Base-by-base conservation (phyloP, 345 rosid genomes). In the Salix caprea region DNA sequence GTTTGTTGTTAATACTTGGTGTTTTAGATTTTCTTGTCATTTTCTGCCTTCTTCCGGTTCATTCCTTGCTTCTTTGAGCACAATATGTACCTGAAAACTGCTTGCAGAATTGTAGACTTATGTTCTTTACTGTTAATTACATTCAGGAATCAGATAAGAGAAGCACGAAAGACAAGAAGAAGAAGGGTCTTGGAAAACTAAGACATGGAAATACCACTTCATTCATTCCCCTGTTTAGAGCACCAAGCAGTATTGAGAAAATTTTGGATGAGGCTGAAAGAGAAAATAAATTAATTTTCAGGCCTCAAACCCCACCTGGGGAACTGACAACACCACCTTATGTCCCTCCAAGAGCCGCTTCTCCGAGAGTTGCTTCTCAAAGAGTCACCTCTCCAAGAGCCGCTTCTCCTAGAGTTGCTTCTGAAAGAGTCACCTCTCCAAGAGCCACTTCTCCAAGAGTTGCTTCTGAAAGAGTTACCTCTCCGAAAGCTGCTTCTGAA, bases 251-350 rank as follows among this genome's bases (percentile, higher is more conserved):
- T 81, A 87, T 96, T 46, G 99, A 96, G 85, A 86, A 91, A 84
- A 96, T 96, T 61, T 83, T 96, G 68, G 96, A 87, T 71, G 99
- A 96, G 68, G 99, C 95, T 16, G 99, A 96, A 84, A 83, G 93
- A 74, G 99, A 91, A 75, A 93, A 94, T 64, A 87, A 82, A 39
- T 74, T 94, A 77, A 72, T 84, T 61, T 92, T 91, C 82, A 84
- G 91, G 80, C 98, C 98, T 73, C 97, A 94, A 24, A 85, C 84
- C 11, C 87, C 90, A 75, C 82, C 88, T 2, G 89, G 83, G 81
- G 89, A 84, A 46, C 90, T 89, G 0, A 84, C 50, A 40, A 68
- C 86, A 24, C 89, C 94, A 21, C 85, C 81, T 71, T 84, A 80
- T 74, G 89, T 84, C 72, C 78, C 89, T 54, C 81, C 83, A 65